Conservation (phyloP, 306 rosid species). For the Vigna mungo region DNA sequence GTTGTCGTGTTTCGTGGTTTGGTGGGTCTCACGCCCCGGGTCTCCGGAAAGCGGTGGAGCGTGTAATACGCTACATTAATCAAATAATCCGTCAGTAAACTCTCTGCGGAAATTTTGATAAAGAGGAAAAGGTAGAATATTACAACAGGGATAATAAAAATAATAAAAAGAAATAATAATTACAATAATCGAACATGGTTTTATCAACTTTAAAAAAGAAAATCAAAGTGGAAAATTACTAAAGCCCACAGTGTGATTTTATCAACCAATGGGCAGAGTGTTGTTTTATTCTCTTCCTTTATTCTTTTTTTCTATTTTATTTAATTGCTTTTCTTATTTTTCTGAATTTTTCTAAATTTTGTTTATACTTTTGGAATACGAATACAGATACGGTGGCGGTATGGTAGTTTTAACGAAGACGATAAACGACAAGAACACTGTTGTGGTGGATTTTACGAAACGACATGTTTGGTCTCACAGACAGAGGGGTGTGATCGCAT, state of each 20-base stretch:
- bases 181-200: neutral
- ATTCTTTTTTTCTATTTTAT: no score
- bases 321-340: no score
- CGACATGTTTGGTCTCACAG: neutral
- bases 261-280: constrained; percentile 43
- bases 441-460: neutral
- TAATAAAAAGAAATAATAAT: no score
- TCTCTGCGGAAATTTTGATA: neutral
- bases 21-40: constrained; percentile 41
- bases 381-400: neutral
- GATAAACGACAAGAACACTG: neutral
- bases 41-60: constrained; percentile 45
- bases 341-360: no score
- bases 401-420: neutral
- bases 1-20: neutral
- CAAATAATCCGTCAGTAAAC: neutral
- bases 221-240: neutral
- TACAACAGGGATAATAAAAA: neutral
- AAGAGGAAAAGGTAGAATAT: neutral
- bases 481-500: neutral
- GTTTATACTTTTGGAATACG: no score
- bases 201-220: constrained; percentile 20
- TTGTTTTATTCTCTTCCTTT: neutral
- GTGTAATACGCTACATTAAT: constrained; percentile 42
- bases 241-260: constrained; percentile 38